phyloP scores from a whole-genome alignment of 495 filamentous ascomycete species.

The Aspergillus avenaceus region DNA sequence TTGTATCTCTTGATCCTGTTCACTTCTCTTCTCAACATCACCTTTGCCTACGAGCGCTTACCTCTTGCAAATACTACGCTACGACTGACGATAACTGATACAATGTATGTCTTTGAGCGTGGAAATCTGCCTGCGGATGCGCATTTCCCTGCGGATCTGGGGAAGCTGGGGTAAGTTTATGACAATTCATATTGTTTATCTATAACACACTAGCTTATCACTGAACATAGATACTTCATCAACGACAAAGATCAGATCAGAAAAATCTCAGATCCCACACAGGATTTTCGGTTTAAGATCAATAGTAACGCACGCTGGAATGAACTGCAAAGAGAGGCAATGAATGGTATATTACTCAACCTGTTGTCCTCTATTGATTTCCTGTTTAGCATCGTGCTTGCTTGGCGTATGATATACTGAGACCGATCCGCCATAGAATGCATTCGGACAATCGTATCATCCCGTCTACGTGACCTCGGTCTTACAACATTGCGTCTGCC shows the following conservation, averaged over 20 bases:
- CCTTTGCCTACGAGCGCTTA: no score
- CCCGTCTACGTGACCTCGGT: constrained; percentile 56
- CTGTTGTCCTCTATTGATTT: no score
- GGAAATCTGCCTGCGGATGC: constrained; percentile 68
- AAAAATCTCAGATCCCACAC: constrained; percentile 56
- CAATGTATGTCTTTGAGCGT: constrained; percentile 71
- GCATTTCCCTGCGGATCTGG: constrained; percentile 56
- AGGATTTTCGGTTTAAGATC: constrained; percentile 69
- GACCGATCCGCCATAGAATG: constrained; percentile 55
- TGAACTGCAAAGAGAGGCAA: constrained; percentile 60
- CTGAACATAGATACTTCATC: constrained; percentile 58
- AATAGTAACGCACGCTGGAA: constrained; percentile 69
- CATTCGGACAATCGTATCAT: constrained; percentile 53
- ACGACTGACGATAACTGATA: no score
- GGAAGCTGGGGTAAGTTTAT: constrained; percentile 61
- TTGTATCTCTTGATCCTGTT: background rate
- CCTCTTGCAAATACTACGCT: no score
- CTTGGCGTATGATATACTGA: no score
- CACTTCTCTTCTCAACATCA: constrained; percentile 2
- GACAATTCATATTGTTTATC: background rate
- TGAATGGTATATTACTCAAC: constrained; percentile 65
- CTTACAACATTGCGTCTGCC: constrained; percentile 60
- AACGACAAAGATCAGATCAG: constrained; percentile 69
- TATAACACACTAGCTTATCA: background rate
- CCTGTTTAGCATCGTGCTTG: no score